Base-by-base conservation (phyloP, 2,329 filamentous ascomycete species). In the Dactylellina cionopaga region DNA sequence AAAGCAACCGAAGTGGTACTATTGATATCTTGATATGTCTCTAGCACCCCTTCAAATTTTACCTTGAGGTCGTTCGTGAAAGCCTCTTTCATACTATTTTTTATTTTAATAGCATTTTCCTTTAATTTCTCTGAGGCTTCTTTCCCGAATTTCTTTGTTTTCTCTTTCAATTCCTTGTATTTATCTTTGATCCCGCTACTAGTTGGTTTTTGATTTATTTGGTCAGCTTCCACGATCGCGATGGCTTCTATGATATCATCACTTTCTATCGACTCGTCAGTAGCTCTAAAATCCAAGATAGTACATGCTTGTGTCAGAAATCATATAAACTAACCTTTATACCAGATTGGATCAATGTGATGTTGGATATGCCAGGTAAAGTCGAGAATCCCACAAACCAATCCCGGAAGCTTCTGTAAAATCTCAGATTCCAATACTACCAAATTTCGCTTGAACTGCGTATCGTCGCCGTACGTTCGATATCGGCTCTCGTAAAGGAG, bases 361-460 rank as follows among this genome's bases (percentile, higher is more conserved):
- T 44, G 60, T 27, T 65, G 47, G 2, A 31, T 51, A 19, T 55
- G n/a, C 60, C 60, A 65, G n/a, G 43, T 37, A 39, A 65, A 65
- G 22, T 65, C 60, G 19, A 65, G 60, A 27, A 65, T 65, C 22
- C 27, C 27, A 37, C 22, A 56, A 3, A 39, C 27, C 19, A 65
- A 37, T 9, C n/a, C 11, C 1, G 49, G 17, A 15, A 65, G 17
- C 17, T 65, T 35, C 5, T 65, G 17, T 15, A 47, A 9, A 1
- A 65, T 65, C 31, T 39, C 39, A 3, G 11, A 11, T 27, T 56
- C 60, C 3, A 65, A 24, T 7, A 22, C 41, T 43, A 24, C 39
- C 7, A 65, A 4, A 22, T 55, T 65, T 1, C 15, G n/a, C n/a
- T n/a, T n/a, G 17, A 22, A 35, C 24, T 60, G 19, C 35, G 15